These are phyloP conservation scores for Pythium guiyangense DNA, from an alignment of 352 stramenopile species.

Conservation along the genomic window DNA sequence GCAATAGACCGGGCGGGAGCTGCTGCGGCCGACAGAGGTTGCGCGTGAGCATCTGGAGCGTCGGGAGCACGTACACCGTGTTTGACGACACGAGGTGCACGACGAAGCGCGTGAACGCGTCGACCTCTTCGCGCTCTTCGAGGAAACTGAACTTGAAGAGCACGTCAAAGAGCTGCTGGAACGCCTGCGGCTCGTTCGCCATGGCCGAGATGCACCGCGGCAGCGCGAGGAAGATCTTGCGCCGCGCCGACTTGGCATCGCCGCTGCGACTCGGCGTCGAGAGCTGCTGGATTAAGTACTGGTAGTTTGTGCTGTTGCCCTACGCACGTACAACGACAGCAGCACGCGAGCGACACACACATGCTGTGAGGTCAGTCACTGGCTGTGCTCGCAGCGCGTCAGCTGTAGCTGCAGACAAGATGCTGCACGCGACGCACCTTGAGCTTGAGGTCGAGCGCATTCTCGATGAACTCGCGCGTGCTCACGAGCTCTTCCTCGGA, in stretches of 20 bases:
- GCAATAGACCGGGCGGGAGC: slow-evolving; percentile 31
- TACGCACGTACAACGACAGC: slow-evolving; percentile 9
- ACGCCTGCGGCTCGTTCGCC: slow-evolving; percentile 63
- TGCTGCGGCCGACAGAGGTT: slow-evolving; percentile 58
- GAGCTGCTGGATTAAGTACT: slow-evolving; percentile 68
- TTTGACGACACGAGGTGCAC: slow-evolving; percentile 82
- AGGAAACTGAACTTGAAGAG: slow-evolving; percentile 83
- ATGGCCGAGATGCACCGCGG: slow-evolving; percentile 74
- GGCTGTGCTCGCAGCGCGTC: background rate
- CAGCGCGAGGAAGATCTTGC: slow-evolving; percentile 71
- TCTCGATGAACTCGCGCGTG: slow-evolving; percentile 83
- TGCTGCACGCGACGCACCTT: slow-evolving; percentile 31
- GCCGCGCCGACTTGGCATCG: slow-evolving; percentile 38
- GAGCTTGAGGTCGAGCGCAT: slow-evolving; percentile 72
- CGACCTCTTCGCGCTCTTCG: slow-evolving; percentile 43
- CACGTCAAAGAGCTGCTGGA: slow-evolving; percentile 63
- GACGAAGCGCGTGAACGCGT: slow-evolving; percentile 68
- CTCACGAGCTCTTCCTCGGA: slow-evolving; percentile 57
- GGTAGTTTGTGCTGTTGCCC: slow-evolving; percentile 80
- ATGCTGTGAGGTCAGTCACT: background rate
- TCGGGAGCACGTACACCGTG: slow-evolving; percentile 73
- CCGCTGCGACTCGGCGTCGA: slow-evolving; percentile 25
- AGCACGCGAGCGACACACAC: background rate
- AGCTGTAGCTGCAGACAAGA: background rate
- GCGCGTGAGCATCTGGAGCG: slow-evolving; percentile 80